These are phyloP conservation scores for Claviceps pazoutovae DNA, from an alignment of 2,329 filamentous ascomycete genomes.

Conservation along the genomic window DNA sequence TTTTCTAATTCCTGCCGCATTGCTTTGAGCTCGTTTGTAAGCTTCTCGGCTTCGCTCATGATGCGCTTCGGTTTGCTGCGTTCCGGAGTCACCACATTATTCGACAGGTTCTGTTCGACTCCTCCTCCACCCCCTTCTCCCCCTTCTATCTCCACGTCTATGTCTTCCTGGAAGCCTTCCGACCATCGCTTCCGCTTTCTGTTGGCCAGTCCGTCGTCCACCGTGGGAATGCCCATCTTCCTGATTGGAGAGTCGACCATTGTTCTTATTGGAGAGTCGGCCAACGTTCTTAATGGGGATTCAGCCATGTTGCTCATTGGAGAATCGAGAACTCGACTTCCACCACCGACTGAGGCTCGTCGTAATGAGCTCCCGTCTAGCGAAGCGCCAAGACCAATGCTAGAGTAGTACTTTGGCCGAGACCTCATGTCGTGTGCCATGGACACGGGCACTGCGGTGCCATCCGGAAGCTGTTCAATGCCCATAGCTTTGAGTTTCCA, in stretches of 20 bases:
- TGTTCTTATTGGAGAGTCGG: too few species aligned
- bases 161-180: slow-evolving; percentile 16
- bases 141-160: slow-evolving; percentile 6
- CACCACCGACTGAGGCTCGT: slow-evolving; percentile 3
- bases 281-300: too few species aligned
- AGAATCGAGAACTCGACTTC: background rate
- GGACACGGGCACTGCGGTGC: slow-evolving; percentile 38
- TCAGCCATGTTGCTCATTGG: background rate
- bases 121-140: background rate
- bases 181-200: slow-evolving; percentile 20
- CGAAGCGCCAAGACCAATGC: background rate
- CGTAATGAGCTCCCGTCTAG: background rate
- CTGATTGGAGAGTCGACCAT: background rate
- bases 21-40: slow-evolving; percentile 26
- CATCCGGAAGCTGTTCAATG: slow-evolving; percentile 37
- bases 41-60: slow-evolving; percentile 27
- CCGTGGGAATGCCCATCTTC: slow-evolving; percentile 2
- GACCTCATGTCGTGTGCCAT: slow-evolving; percentile 29
- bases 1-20: slow-evolving; percentile 32
- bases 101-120: background rate
- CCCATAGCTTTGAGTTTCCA: slow-evolving; percentile 37
- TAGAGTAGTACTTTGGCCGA: background rate
- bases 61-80: slow-evolving; percentile 24
- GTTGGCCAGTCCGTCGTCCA: slow-evolving; percentile 1
- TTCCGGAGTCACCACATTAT: slow-evolving; percentile 4